Conservation (phyloP, 805 yeast genomes). For the Cyberlindnera americana region DNA sequence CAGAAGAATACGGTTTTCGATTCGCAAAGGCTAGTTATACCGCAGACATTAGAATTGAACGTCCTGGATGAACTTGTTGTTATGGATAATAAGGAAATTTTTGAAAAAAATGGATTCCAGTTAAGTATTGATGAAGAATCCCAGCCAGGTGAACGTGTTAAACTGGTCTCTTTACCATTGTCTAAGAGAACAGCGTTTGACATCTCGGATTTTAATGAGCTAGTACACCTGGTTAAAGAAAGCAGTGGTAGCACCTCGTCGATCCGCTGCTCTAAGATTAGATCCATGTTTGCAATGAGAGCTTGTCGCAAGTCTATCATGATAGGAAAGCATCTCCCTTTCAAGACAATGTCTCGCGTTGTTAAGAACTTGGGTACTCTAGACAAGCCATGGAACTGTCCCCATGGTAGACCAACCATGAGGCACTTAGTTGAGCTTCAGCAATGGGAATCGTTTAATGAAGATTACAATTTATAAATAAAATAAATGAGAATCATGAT, state of each 20-base stretch:
- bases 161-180: conserved; percentile 62
- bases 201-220: conserved; percentile 64
- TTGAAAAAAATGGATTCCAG: conserved; percentile 76
- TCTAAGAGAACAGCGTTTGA: conserved; percentile 70
- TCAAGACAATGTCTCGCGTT: conserved; percentile 59
- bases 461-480: conserved; percentile 37
- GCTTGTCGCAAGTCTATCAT: conserved; percentile 93
- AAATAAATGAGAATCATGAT: not conserved
- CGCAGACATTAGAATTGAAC: conserved; percentile 56
- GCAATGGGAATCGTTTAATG: conserved; percentile 41
- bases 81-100: conserved; percentile 51
- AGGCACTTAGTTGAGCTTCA: conserved; percentile 72
- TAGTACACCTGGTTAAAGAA: conserved; percentile 63
- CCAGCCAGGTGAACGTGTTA: conserved; percentile 54
- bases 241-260: conserved; percentile 38
- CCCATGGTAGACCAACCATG: conserved; percentile 98
- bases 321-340: conserved; percentile 76
- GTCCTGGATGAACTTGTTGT: conserved; percentile 76
- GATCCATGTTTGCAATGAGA: conserved; percentile 87
- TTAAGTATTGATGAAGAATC: conserved; percentile 46
- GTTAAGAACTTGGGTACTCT: conserved; percentile 65
- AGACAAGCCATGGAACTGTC: conserved; percentile 91
- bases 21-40: conserved; percentile 66
- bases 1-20: conserved; percentile 54
- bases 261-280: conserved; percentile 69